Evolutionary conservation across 148 eudicot species (phyloP).

Genomic region (Vaccinium macrocarpon): DNA sequence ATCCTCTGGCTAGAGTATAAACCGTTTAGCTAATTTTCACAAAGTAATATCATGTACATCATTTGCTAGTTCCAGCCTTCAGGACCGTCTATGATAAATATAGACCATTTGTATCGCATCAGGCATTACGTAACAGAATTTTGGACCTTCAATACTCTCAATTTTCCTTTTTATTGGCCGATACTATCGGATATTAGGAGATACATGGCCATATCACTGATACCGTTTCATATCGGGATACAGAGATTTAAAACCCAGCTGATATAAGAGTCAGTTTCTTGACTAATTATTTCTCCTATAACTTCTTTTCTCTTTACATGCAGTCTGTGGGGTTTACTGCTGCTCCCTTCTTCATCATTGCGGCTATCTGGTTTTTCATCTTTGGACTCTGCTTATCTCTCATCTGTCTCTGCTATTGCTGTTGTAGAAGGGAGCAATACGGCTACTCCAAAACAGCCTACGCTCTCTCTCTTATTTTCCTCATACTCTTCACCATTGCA

Average conservation of each 20-base stretch:
- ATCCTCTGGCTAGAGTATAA: neutral
- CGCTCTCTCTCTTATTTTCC: conserved; percentile 63
- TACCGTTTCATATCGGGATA: neutral
- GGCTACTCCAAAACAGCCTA: conserved; percentile 79
- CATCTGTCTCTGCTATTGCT: conserved; percentile 55
- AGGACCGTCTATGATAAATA: neutral
- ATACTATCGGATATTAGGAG: neutral
- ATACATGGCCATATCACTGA: neutral
- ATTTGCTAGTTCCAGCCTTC: neutral
- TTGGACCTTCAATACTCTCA: neutral
- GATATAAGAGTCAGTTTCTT: neutral
- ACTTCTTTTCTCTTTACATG: conserved; percentile 26
- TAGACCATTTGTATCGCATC: neutral
- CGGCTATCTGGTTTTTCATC: conserved; percentile 58
- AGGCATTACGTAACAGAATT: neutral
- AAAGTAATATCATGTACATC: neutral
- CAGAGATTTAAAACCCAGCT: neutral
- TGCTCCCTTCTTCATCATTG: conserved; percentile 58
- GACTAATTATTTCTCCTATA: neutral
- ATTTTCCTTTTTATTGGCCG: neutral
- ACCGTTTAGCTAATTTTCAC: neutral
- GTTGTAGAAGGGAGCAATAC: conserved; percentile 54
- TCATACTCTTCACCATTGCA: conserved; percentile 67
- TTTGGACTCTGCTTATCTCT: conserved; percentile 61
- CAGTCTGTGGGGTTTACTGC: conserved; percentile 86